Evolutionary conservation across 306 rosid genomes (phyloP).

Genomic region (Pueraria montana): DNA sequence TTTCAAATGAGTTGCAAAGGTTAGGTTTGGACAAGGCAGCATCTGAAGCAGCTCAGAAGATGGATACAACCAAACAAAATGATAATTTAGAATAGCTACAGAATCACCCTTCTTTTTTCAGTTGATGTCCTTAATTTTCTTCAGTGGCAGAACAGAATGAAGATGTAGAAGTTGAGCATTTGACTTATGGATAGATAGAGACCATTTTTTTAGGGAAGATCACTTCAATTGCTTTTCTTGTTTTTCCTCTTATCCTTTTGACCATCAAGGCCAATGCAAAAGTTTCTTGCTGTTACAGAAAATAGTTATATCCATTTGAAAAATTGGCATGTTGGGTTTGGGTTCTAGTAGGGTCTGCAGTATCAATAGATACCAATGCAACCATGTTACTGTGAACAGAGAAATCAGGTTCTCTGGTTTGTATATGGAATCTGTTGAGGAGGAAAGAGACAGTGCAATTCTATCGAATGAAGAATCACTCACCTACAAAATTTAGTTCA

Average conservation of each 20-base stretch:
- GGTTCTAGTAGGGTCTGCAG: too few species aligned
- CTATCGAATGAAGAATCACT: too few species aligned
- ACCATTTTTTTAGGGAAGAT: not conserved
- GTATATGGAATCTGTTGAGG: too few species aligned
- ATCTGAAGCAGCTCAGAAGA: conserved; percentile 73
- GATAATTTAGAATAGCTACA: conserved; percentile 22
- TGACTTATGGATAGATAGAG: not conserved
- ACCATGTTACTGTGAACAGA: too few species aligned
- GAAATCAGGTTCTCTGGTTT: too few species aligned
- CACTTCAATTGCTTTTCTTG: conserved; percentile 2
- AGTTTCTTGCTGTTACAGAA: not conserved
- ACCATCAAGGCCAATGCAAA: not conserved
- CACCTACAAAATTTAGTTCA: too few species aligned
- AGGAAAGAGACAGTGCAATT: too few species aligned
- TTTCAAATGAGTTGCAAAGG: conserved; percentile 70
- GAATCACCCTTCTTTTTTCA: not conserved
- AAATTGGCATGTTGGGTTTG: too few species aligned
- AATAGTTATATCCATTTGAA: too few species aligned
- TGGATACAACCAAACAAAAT: conserved; percentile 42
- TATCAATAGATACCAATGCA: too few species aligned
- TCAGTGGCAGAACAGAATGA: too few species aligned
- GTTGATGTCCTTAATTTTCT: too few species aligned
- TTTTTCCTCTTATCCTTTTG: not conserved
- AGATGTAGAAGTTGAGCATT: conserved; percentile 19
- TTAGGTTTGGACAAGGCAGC: conserved; percentile 84